phyloP scores from a whole-genome alignment of 116 monocot species.

The Zostera marina region DNA sequence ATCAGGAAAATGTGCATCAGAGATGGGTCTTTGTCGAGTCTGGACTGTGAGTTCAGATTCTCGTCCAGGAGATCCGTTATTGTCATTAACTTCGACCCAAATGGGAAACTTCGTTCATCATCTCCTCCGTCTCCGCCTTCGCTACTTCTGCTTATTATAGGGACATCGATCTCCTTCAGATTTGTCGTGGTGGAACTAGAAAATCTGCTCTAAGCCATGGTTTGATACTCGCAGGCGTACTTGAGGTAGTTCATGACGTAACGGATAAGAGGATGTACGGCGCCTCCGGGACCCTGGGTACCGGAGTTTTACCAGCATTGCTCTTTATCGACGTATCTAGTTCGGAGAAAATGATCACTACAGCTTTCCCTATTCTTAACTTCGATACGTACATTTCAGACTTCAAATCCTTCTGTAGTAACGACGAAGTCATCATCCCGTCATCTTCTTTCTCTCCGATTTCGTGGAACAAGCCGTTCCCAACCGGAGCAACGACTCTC shows the following conservation, averaged over 20 bases:
- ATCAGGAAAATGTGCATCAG: conserved; percentile 58
- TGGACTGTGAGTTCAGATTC: conserved; percentile 37
- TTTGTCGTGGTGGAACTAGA: background rate
- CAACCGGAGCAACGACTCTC: conserved; percentile 21
- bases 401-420: conserved; percentile 21
- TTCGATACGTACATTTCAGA: conserved; percentile 22
- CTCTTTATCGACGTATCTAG: conserved; percentile 51
- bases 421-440: background rate
- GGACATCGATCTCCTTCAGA: background rate
- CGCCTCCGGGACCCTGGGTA: conserved; percentile 57
- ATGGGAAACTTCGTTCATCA: conserved; percentile 5
- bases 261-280: conserved; percentile 60
- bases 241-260: conserved; percentile 74
- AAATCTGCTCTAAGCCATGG: conserved; percentile 22
- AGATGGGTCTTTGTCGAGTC: conserved; percentile 47
- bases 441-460: background rate
- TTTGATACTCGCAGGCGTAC: conserved; percentile 51
- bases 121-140: background rate
- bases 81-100: conserved; percentile 23
- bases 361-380: conserved; percentile 31
- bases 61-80: conserved; percentile 44
- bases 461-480: conserved; percentile 15
- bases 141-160: too few species aligned
- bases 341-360: conserved; percentile 43
- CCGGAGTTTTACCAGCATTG: conserved; percentile 33